phyloP scores from a whole-genome alignment of 108 stramenopile genomes.

The Thalassiosira profunda region DNA sequence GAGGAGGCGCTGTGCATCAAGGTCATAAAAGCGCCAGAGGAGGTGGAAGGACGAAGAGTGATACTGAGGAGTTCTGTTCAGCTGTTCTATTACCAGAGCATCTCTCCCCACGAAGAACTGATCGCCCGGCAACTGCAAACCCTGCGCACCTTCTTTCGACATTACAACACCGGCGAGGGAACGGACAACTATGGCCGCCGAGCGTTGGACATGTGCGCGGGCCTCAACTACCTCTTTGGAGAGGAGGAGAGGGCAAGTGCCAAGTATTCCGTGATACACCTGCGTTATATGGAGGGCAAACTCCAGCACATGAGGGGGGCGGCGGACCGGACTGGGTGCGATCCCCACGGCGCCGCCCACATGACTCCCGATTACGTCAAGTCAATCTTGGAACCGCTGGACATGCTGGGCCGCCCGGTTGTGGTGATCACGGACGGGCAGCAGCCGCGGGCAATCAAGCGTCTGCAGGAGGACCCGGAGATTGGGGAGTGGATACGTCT shows the following conservation, averaged over 20 bases:
- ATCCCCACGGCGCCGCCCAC: conserved; percentile 25
- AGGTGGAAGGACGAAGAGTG: conserved; percentile 8
- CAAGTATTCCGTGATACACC: conserved; percentile 19
- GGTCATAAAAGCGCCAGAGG: conserved; percentile 3
- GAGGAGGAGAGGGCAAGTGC: background rate
- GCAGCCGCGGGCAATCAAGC: conserved; percentile 11
- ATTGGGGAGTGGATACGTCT: conserved; percentile 17
- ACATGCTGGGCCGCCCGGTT: conserved; percentile 36
- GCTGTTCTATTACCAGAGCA: conserved; percentile 13
- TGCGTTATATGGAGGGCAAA: conserved; percentile 7
- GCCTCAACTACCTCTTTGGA: conserved; percentile 18
- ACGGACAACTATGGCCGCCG: background rate
- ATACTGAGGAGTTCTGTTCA: conserved; percentile 7
- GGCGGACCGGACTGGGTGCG: conserved; percentile 1
- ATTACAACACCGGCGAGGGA: conserved; percentile 31
- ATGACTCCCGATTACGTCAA: conserved; percentile 50
- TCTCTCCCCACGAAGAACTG: conserved; percentile 29
- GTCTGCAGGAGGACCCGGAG: conserved; percentile 28
- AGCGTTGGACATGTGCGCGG: conserved; percentile 33
- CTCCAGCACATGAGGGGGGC: background rate
- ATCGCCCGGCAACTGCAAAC: conserved; percentile 8
- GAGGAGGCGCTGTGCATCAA: conserved; percentile 33
- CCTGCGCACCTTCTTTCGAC: conserved; percentile 14
- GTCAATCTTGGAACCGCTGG: conserved; percentile 29
- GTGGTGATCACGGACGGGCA: conserved; percentile 45